Evolutionary conservation across 208 protist genomes (phyloP).

Genomic region (Jaenimonas drosophilae): DNA sequence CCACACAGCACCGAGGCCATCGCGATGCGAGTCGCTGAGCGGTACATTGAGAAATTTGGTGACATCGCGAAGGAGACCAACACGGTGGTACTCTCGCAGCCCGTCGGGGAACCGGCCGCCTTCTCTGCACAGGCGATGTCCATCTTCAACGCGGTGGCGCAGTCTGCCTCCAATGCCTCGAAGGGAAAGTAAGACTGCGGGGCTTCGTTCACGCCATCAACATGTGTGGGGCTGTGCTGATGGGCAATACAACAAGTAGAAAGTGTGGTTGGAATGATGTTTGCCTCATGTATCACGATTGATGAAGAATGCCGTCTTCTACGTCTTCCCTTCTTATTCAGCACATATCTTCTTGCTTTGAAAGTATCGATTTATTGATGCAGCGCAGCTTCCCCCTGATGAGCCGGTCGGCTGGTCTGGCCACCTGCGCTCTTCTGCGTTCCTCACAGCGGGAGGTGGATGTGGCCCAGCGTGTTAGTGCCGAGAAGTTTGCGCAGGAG

Average conservation of each 20-base stretch:
- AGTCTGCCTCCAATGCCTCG: too few species aligned
- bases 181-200: too few species aligned
- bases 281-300: background rate
- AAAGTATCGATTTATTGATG: constrained; percentile 8
- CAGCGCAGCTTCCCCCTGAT: constrained; percentile 31
- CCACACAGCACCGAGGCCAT: constrained; percentile 58
- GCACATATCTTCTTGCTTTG: background rate
- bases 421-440: constrained; percentile 14
- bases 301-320: background rate
- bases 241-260: too few species aligned
- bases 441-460: constrained; percentile 16
- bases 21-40: constrained; percentile 79
- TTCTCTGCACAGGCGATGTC: constrained; percentile 92
- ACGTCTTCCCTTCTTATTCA: constrained; percentile 2
- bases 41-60: constrained; percentile 90
- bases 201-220: too few species aligned
- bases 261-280: too few species aligned
- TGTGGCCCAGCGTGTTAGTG: constrained; percentile 17
- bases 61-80: constrained; percentile 88
- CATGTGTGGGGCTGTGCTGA: too few species aligned
- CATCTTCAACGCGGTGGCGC: constrained; percentile 67
- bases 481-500: constrained; percentile 22
- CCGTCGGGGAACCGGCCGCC: constrained; percentile 72
- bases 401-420: constrained; percentile 13
- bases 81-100: constrained; percentile 92